These are phyloP conservation scores for Pistacia atlantica DNA, from an alignment of 345 rosid genomes.

Conservation along the genomic window DNA sequence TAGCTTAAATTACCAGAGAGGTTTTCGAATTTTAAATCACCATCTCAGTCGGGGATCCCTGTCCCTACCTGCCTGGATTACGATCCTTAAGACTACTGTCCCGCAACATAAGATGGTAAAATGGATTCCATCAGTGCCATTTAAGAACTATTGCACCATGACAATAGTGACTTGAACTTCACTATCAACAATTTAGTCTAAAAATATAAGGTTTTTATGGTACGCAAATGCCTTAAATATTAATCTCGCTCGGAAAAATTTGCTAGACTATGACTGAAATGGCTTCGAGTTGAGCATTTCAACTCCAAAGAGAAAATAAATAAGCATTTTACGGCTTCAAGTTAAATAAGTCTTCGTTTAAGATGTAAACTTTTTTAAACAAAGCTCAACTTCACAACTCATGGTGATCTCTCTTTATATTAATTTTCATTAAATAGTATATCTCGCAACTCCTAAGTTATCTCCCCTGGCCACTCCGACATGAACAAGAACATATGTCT, in stretches of 20 bases:
- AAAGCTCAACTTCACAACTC: neutral
- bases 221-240: neutral
- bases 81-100: neutral
- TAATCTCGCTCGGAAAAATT: neutral
- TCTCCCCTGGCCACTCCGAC: neutral
- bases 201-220: neutral
- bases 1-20: too few species aligned
- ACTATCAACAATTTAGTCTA: too few species aligned
- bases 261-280: neutral
- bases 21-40: too few species aligned
- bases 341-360: neutral
- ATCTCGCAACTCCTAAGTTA: too few species aligned
- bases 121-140: neutral
- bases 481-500: neutral
- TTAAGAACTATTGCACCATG: neutral
- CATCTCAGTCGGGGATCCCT: too few species aligned
- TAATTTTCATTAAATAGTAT: neutral
- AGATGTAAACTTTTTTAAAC: neutral
- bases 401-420: neutral
- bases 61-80: too few species aligned
- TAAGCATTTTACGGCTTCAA: neutral
- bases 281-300: neutral
- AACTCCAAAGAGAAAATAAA: neutral
- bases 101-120: neutral
- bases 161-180: neutral